Base-by-base conservation (phyloP, 2,329 filamentous ascomycete species). In the Monosporascus sp. region DNA sequence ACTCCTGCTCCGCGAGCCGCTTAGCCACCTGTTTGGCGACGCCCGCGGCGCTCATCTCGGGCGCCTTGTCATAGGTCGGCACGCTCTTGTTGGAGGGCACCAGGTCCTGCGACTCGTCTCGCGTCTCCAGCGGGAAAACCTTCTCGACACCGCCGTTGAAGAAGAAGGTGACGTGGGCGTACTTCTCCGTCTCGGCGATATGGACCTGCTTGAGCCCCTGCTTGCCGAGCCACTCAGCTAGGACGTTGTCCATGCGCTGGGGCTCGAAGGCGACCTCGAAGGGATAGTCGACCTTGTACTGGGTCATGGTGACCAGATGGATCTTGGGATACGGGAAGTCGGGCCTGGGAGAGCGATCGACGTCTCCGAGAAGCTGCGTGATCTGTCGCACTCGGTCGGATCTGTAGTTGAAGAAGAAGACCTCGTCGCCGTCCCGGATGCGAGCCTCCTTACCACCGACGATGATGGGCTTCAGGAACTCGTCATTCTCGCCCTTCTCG, bases 361-460 rank as follows among this genome's bases (percentile, higher is more conserved):
- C 86, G 71, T 89, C 89, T 63, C 94, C 94, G 52, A 99, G 79
- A 45, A 99, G 82, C 76, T 97, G 94, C 49, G 91, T 96, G 71
- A 99, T 88, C 74, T 99, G 94, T 64, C 94, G 89, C 51, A 93
- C 93, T 72, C 94, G 92, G 72, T 99, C 94, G 54, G 94, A 97
- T 68, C 94, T 91, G 82, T 99, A 99, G 85, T 99, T 99, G 89
- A 99, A 99, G 85, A 97, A 97, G 84, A 97, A 97, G 66, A 97
- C 82, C 51, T 91, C 93, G 70, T 99, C 94, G 62, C 88, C 81
- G 68, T 97, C 88, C 78, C 96, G 85, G 69, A 99, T 86, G 64
- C 94, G 88, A 57, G 81, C 80, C 67, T 96, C 89, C 63, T 90
- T 83, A 64, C 93, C 94, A 60, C 91, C 90, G 56, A 97, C 81